phyloP scores from a whole-genome alignment of 2,329 filamentous ascomycete species.

The Pseudocercospora fuligena region DNA sequence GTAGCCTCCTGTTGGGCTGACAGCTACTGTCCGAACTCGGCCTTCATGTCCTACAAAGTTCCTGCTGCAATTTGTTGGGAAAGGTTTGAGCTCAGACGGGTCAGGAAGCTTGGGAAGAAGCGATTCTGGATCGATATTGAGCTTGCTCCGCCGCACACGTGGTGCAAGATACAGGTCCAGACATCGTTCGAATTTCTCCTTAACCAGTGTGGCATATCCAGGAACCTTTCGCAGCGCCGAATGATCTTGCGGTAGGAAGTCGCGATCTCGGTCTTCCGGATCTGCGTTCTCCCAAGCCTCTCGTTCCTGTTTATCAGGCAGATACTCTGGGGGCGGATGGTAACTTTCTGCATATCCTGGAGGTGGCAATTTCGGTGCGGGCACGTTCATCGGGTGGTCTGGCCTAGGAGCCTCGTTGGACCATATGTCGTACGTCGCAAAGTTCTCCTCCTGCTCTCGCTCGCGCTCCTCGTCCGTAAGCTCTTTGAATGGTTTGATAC shows the following conservation, averaged over 20 bases:
- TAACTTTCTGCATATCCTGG: conserved; percentile 96
- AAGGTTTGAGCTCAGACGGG: conserved; percentile 91
- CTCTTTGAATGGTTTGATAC: conserved; percentile 87
- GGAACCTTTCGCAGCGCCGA: conserved; percentile 88
- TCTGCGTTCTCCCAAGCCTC: conserved; percentile 84
- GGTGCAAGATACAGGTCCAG: conserved; percentile 95
- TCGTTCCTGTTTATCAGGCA: conserved; percentile 83
- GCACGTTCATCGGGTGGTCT: conserved; percentile 90
- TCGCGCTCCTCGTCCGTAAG: conserved; percentile 64
- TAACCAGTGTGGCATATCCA: conserved; percentile 86
- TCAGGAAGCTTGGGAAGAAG: conserved; percentile 90
- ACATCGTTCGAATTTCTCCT: conserved; percentile 94
- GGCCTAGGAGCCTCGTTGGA: conserved; percentile 83
- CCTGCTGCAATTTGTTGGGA: conserved; percentile 87
- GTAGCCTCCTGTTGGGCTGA: conserved; percentile 85
- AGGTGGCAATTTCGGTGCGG: conserved; percentile 89
- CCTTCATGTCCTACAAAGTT: conserved; percentile 88
- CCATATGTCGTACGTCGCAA: conserved; percentile 88
- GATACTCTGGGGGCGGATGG: conserved; percentile 91
- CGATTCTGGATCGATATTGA: conserved; percentile 95
- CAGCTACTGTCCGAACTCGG: conserved; percentile 79
- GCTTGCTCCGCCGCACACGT: conserved; percentile 84
- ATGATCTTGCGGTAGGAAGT: conserved; percentile 83
- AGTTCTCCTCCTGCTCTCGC: conserved; percentile 69
- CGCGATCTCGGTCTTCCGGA: conserved; percentile 86